Percentiles rank a stretch among this genome's conserved stretches.
Evolutionary conservation across 2,329 filamentous ascomycete species (phyloP).

Genomic region (Fusarium sp.): DNA sequence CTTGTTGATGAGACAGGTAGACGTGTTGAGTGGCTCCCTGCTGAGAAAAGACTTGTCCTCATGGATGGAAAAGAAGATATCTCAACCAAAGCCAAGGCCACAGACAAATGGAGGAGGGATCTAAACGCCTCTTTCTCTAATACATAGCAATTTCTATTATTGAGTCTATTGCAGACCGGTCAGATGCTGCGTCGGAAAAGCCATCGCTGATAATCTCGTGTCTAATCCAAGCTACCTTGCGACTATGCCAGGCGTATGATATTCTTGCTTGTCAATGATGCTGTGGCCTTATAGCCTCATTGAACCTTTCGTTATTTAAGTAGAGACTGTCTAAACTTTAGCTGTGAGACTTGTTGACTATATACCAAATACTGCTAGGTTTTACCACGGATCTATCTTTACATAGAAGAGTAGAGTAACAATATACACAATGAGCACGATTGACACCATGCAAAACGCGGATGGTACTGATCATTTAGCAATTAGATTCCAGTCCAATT

Average conservation of each 20-base stretch:
- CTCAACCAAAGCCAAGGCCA: not conserved
- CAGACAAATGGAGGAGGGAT: slow-evolving; percentile 17
- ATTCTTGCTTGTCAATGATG: not conserved
- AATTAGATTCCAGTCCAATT: not conserved
- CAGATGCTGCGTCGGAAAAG: not conserved
- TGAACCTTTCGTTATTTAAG: not conserved
- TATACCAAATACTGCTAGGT: not conserved
- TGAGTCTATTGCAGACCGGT: not conserved
- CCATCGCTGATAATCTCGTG: not conserved
- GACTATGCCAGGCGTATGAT: not conserved
- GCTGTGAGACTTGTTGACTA: not conserved
- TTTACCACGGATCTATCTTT: not conserved
- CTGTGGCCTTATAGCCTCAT: not conserved
- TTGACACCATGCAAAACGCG: not conserved
- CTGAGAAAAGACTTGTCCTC: slow-evolving; percentile 37
- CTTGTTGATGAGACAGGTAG: slow-evolving; percentile 42
- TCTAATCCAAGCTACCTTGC: not conserved
- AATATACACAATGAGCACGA: not conserved
- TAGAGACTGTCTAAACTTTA: not conserved
- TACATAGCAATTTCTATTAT: not conserved
- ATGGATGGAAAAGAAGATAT: slow-evolving; percentile 23
- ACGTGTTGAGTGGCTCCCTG: slow-evolving; percentile 38
- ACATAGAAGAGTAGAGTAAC: not conserved
- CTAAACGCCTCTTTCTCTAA: not conserved
- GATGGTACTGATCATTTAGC: not conserved